A percentile compares a stretch with the other conserved stretches of the same genome.
These are phyloP conservation scores for Picochlorum sp. DNA, from an alignment of 139 green algal species.

Conservation along the genomic window DNA sequence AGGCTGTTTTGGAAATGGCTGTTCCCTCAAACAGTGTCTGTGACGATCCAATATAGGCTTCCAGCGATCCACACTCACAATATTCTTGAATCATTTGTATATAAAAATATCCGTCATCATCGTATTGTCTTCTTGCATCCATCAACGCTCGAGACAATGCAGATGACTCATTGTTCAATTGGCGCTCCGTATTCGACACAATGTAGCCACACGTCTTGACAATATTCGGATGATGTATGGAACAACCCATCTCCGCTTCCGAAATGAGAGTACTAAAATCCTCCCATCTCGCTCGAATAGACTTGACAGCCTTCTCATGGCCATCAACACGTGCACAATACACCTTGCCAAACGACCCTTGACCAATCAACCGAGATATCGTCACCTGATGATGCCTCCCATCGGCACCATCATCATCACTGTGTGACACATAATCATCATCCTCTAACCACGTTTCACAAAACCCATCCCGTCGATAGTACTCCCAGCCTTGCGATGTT, in stretches of 20 bases:
- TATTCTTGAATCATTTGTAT: neutral
- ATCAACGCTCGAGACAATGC: neutral
- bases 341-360: neutral
- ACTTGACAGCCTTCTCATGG: neutral
- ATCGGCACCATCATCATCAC: neutral
- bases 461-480: no score
- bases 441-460: no score
- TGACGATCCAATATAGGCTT: neutral
- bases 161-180: neutral
- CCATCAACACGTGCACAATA: neutral
- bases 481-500: no score
- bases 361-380: neutral
- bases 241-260: neutral
- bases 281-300: neutral
- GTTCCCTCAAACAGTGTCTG: neutral
- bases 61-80: neutral
- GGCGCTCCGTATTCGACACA: neutral
- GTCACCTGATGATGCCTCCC: neutral
- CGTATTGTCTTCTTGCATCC: neutral
- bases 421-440: neutral
- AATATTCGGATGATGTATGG: neutral
- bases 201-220: neutral
- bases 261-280: neutral
- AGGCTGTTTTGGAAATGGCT: neutral
- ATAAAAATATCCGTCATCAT: neutral